These are phyloP conservation scores for Triglochin maritima DNA, from an alignment of 106 monocot genomes.

Conservation along the genomic window DNA sequence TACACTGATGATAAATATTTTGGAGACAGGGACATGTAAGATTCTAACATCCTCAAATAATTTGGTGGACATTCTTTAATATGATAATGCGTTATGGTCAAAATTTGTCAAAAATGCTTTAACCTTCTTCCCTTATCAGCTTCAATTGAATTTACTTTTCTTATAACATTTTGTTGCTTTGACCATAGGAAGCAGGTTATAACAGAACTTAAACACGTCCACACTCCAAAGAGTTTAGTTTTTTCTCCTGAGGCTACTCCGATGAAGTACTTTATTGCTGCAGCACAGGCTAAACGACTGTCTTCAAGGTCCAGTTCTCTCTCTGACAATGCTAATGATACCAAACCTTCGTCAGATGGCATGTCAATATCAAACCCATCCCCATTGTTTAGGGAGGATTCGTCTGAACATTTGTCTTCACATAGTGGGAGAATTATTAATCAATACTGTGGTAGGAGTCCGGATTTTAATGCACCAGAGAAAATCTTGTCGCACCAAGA, in stretches of 20 bases:
- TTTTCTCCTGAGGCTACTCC: conserved; percentile 46
- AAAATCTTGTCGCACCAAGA: not conserved
- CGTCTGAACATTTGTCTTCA: conserved; percentile 37
- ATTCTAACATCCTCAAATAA: conserved; percentile 2
- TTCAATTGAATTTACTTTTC: not conserved
- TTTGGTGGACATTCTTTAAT: not conserved
- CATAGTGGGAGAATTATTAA: conserved; percentile 34
- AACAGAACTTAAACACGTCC: conserved; percentile 17
- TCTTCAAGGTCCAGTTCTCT: conserved; percentile 42
- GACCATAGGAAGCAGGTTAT: conserved; percentile 29
- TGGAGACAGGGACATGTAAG: conserved; percentile 36
- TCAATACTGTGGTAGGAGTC: conserved; percentile 29
- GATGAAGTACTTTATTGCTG: conserved; percentile 71
- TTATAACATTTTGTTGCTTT: not conserved
- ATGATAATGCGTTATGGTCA: not conserved
- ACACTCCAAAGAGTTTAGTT: conserved; percentile 21
- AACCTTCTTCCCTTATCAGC: not conserved
- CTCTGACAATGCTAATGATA: conserved; percentile 24
- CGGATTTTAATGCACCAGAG: conserved; percentile 9
- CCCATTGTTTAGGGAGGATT: conserved; percentile 21
- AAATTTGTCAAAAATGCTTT: not conserved
- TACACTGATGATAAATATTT: conserved; percentile 18
- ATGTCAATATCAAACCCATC: conserved; percentile 17
- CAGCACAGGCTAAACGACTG: conserved; percentile 53
- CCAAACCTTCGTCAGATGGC: conserved; percentile 26